Conservation (phyloP, 352 stramenopile species). For the Phytophthora niederhauseri region DNA sequence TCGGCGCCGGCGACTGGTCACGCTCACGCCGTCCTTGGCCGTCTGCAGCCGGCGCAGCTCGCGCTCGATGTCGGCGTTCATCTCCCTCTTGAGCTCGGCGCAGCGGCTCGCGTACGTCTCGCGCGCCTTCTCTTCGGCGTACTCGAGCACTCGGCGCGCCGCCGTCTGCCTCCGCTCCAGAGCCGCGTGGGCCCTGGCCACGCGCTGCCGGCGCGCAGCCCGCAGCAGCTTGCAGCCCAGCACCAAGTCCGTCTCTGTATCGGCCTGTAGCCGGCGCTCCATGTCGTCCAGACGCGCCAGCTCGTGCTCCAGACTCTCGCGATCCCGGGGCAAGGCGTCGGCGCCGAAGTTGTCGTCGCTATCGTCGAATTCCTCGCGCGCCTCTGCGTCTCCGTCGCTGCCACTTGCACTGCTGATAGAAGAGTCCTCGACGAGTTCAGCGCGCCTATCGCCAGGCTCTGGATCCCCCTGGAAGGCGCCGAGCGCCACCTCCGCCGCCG, state of each 20-base stretch:
- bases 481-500: conserved; percentile 9
- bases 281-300: conserved; percentile 29
- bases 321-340: conserved; percentile 30
- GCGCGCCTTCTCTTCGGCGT: conserved; percentile 47
- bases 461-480: conserved; percentile 10
- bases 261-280: conserved; percentile 36
- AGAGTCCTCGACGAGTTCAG: background rate
- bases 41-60: conserved; percentile 61
- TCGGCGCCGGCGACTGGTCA: conserved; percentile 63
- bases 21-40: conserved; percentile 65
- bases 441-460: background rate
- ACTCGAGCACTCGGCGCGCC: conserved; percentile 41
- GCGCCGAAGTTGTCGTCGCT: conserved; percentile 29
- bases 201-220: conserved; percentile 20
- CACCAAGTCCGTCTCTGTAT: conserved; percentile 44
- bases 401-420: conserved; percentile 23
- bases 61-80: conserved; percentile 54
- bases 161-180: conserved; percentile 38
- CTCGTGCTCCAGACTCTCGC: conserved; percentile 38
- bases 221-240: conserved; percentile 40
- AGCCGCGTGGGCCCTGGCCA: conserved; percentile 36
- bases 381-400: conserved; percentile 14
- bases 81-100: conserved; percentile 52
- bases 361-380: conserved; percentile 15
- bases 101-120: conserved; percentile 53